phyloP scores from a whole-genome alignment of 2,329 filamentous ascomycete species.

The Microcyclospora pomicola region DNA sequence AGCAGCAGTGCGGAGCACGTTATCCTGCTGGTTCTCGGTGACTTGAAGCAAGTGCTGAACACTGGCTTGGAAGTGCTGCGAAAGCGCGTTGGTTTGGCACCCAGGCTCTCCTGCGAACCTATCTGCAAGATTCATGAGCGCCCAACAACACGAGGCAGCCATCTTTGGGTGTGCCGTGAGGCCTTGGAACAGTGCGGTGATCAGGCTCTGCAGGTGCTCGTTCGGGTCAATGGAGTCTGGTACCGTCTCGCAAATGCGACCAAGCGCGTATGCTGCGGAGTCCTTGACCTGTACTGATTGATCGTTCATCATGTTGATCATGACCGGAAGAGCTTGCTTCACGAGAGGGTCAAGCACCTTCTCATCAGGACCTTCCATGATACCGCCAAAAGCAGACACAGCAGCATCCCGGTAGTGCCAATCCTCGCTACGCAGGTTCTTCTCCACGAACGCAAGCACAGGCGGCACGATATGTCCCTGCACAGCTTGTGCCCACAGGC shows the following conservation, averaged over 20 bases:
- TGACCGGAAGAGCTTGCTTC: constrained; percentile 82
- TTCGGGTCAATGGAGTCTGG: constrained; percentile 80
- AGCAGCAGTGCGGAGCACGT: constrained; percentile 80
- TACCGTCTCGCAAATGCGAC: constrained; percentile 88
- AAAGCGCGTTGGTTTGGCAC: constrained; percentile 66
- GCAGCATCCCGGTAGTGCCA: constrained; percentile 94
- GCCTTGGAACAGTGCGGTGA: constrained; percentile 78
- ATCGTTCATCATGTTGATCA: constrained; percentile 90
- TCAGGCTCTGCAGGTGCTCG: constrained; percentile 69
- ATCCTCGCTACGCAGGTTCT: constrained; percentile 76
- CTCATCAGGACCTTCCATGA: constrained; percentile 96
- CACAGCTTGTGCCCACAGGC: constrained; percentile 88
- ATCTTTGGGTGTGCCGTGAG: constrained; percentile 89
- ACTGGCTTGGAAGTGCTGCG: constrained; percentile 84
- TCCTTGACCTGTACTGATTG: constrained; percentile 80
- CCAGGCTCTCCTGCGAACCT: constrained; percentile 81
- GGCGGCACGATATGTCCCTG: constrained; percentile 70
- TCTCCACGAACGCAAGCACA: constrained; percentile 83
- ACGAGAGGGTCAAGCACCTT: constrained; percentile 84
- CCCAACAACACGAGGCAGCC: constrained; percentile 97
- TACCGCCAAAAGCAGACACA: constrained; percentile 92
- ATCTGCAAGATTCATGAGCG: constrained; percentile 94
- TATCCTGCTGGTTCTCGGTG: constrained; percentile 76
- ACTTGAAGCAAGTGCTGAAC: constrained; percentile 73
- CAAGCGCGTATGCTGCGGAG: constrained; percentile 88